phyloP scores from a whole-genome alignment of 208 protist genomes.

The Sergeia podlipaevii region DNA sequence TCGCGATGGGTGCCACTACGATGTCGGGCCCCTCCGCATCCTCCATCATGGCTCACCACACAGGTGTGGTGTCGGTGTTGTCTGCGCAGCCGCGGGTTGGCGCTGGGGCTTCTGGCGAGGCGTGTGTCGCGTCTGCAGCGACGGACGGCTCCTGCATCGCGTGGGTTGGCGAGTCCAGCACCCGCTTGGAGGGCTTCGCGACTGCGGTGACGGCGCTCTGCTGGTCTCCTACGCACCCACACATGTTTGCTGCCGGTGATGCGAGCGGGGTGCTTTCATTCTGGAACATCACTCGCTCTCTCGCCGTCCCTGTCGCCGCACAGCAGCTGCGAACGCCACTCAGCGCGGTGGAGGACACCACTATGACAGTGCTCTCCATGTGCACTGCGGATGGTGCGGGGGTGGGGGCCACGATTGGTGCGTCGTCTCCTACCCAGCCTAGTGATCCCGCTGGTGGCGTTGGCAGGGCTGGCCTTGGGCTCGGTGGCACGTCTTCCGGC shows the following conservation, averaged over 20 bases:
- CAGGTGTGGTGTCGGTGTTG: conserved; percentile 36
- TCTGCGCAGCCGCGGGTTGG: conserved; percentile 37
- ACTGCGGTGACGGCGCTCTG: conserved; percentile 42
- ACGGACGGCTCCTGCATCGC: conserved; percentile 51
- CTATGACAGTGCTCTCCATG: background rate
- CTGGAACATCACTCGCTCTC: conserved; percentile 46
- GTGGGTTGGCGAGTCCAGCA: conserved; percentile 33
- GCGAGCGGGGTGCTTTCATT: conserved; percentile 44
- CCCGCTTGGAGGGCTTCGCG: conserved; percentile 48
- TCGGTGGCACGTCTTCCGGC: background rate
- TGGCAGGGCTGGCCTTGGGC: background rate
- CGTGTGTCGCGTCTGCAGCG: conserved; percentile 43
- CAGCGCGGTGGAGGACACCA: conserved; percentile 4
- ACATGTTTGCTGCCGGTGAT: conserved; percentile 66
- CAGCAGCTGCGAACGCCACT: too few species aligned
- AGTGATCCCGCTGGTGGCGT: background rate
- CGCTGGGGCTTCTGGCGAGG: conserved; percentile 22
- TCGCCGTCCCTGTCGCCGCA: conserved; percentile 36
- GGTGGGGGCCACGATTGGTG: background rate
- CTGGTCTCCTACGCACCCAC: conserved; percentile 62
- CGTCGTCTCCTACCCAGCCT: conserved; percentile 1
- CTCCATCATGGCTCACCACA: conserved; percentile 4
- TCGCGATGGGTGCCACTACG: background rate
- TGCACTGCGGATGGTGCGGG: conserved; percentile 3
- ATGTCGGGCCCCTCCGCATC: background rate